These are phyloP conservation scores for Colletotrichum graminicola DNA, from an alignment of 2,329 filamentous ascomycete species.

Conservation along the genomic window DNA sequence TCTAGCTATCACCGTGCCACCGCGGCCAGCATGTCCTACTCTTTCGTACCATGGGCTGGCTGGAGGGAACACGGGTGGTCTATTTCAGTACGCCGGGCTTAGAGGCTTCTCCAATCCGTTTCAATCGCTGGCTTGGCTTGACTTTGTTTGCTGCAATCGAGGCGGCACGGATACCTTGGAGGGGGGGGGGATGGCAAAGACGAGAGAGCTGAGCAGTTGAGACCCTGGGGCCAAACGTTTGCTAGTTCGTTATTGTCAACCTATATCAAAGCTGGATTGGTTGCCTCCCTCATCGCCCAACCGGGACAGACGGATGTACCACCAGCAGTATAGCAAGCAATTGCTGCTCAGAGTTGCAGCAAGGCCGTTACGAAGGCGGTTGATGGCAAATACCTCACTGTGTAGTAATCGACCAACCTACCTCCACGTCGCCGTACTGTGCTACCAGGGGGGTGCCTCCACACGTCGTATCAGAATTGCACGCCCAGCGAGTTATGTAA, in stretches of 20 bases:
- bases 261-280: not conserved
- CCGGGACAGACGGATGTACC: not conserved
- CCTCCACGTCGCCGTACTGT: conserved; percentile 31
- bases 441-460: conserved; percentile 21
- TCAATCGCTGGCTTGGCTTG: not conserved
- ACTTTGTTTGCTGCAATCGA: not conserved
- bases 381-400: conserved; percentile 9
- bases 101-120: not conserved
- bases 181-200: not conserved
- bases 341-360: not conserved
- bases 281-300: not conserved
- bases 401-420: conserved; percentile 9
- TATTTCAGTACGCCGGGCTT: not conserved
- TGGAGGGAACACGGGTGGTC: not conserved
- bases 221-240: not conserved
- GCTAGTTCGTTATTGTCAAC: not conserved
- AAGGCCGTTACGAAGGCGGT: not conserved
- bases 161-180: not conserved
- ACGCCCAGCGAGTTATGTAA: conserved; percentile 16
- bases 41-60: not conserved
- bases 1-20: not conserved
- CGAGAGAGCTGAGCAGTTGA: not conserved
- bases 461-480: conserved; percentile 23
- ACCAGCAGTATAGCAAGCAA: not conserved
- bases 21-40: not conserved